Evolutionary conservation across 495 filamentous ascomycete genomes (phyloP), one percentile per base, ranked within the genome.

Genomic region (Zalerion maritima): DNA sequence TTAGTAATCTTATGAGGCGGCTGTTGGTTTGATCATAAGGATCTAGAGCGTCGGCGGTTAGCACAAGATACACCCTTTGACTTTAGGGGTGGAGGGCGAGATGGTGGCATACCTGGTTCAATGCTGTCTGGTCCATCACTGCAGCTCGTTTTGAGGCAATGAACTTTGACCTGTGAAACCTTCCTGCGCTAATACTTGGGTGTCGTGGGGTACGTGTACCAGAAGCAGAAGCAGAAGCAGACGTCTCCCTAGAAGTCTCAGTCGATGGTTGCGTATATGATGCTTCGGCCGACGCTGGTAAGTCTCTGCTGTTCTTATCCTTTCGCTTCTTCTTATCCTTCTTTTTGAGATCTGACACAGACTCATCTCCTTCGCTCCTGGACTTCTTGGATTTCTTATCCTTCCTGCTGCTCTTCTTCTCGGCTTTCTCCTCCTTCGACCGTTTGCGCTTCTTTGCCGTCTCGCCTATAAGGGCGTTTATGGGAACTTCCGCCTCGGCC

Each of bases 131-230:
- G 47, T 87, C 75, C 52, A 78, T 58, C 24, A 75, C 62, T 2
- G 81, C 78, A 58, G 69, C 67, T 45, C 67, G 73, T 56, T 91
- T 91, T 41, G 82, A 77, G 21, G 70, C 73, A 43, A 87, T 86
- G 43, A 80, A 75, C 26, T 78, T 62, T 29, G 71, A 60, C 38
- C 82, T 60, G 29, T 78, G 67, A 24, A 70, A 24, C 28, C 41
- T 38, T 12, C 34, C 16, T 45, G 38, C 5, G 40, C 38, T 14
- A 48, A 43, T 6, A 36, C 21, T 36, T 51, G 43, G 19, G 43
- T 48, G 20, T 24, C 17, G 10, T 37, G 18, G 16, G 34, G 40
- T 36, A 36, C 42, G 27, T 3, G 52, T 38, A 8, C 31, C 41
- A 5, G 41, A 26, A 31, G 41, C 25, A 7, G 43, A 24, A 22